A percentile compares a stretch with the other conserved stretches of the same genome.
Evolutionary conservation across 371 early-diverging fungal species (phyloP).

Genomic region (Mucor indicus): DNA sequence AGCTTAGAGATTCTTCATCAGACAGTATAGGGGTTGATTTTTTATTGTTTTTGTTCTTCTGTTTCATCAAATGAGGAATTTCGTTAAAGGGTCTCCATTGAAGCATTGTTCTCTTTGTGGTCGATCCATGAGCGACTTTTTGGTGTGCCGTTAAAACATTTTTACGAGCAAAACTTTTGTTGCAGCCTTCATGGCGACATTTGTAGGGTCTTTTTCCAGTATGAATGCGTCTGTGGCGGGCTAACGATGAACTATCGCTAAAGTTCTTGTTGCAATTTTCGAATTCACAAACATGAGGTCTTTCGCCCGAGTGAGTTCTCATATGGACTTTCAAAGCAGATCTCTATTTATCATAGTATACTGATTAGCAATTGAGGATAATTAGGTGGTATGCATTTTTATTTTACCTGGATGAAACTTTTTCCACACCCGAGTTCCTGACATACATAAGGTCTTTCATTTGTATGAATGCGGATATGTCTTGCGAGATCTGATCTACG

Average conservation of each 20-base stretch:
- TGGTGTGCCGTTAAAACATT: slow-evolving; percentile 69
- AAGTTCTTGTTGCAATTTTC: slow-evolving; percentile 58
- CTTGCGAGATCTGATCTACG: slow-evolving; percentile 71
- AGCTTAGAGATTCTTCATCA: no score
- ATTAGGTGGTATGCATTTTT: no score
- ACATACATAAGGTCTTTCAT: slow-evolving; percentile 72
- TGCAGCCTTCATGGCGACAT: slow-evolving; percentile 57
- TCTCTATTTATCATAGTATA: no score
- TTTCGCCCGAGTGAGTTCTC: slow-evolving; percentile 77
- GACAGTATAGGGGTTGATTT: no score
- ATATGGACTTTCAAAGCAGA: slow-evolving; percentile 78
- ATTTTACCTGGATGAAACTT: slow-evolving; percentile 82
- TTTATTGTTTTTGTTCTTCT: no score
- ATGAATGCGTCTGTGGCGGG: slow-evolving; percentile 59
- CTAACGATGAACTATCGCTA: slow-evolving; percentile 59
- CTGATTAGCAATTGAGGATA: no score
- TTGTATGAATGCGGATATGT: slow-evolving; percentile 78
- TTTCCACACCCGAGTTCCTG: slow-evolving; percentile 65
- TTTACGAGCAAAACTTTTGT: slow-evolving; percentile 68
- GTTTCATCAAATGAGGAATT: no score
- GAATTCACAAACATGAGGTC: slow-evolving; percentile 70
- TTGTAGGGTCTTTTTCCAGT: slow-evolving; percentile 72
- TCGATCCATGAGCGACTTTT: slow-evolving; percentile 36
- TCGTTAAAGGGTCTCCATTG: slow-evolving; percentile 52
- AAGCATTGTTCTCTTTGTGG: slow-evolving; percentile 37